Evolutionary conservation across 768 basidiomycete genomes (phyloP).

Genomic region (Pulveroboletus sp.): DNA sequence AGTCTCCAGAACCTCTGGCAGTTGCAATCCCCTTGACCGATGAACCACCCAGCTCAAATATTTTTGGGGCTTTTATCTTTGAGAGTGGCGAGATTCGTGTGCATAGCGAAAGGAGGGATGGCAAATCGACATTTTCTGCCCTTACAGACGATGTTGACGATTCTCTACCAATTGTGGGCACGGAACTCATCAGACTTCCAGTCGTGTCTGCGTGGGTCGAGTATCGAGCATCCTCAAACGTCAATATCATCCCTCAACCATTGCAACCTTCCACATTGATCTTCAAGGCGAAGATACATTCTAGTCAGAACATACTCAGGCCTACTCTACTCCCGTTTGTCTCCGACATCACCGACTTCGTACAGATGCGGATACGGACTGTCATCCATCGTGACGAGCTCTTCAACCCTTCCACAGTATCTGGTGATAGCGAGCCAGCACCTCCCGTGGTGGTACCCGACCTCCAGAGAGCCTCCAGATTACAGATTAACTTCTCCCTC

Average conservation of each 20-base stretch:
- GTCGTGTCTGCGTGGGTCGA: slow-evolving; percentile 81
- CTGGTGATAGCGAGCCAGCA: slow-evolving; percentile 6
- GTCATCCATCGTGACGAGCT: slow-evolving; percentile 30
- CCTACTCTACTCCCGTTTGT: slow-evolving; percentile 86
- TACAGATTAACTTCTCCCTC: slow-evolving; percentile 82
- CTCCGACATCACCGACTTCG: slow-evolving; percentile 64
- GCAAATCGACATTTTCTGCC: slow-evolving; percentile 34
- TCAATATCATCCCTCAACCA: slow-evolving; percentile 34
- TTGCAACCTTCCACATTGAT: slow-evolving; percentile 60
- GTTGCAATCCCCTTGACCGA: slow-evolving; percentile 5
- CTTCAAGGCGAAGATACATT: slow-evolving; percentile 87
- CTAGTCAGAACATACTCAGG: slow-evolving; percentile 79
- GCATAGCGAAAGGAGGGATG: slow-evolving; percentile 49
- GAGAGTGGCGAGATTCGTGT: slow-evolving; percentile 82
- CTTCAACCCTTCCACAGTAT: slow-evolving; percentile 10
- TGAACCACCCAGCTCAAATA: slow-evolving; percentile 49
- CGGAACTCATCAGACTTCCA: slow-evolving; percentile 71
- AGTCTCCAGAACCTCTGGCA: slow-evolving; percentile 5
- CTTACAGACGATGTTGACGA: slow-evolving; percentile 49
- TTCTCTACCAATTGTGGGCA: slow-evolving; percentile 43
- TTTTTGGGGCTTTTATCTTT: slow-evolving; percentile 71
- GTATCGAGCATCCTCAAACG: slow-evolving; percentile 58
- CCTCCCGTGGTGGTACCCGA: slow-evolving; percentile 18
- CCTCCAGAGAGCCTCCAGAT: slow-evolving; percentile 36
- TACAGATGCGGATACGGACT: slow-evolving; percentile 70